Evolutionary conservation across 2,329 filamentous ascomycete genomes (phyloP), one percentile per base, ranked within the genome.

Genomic region (Ciborinia camelliae): DNA sequence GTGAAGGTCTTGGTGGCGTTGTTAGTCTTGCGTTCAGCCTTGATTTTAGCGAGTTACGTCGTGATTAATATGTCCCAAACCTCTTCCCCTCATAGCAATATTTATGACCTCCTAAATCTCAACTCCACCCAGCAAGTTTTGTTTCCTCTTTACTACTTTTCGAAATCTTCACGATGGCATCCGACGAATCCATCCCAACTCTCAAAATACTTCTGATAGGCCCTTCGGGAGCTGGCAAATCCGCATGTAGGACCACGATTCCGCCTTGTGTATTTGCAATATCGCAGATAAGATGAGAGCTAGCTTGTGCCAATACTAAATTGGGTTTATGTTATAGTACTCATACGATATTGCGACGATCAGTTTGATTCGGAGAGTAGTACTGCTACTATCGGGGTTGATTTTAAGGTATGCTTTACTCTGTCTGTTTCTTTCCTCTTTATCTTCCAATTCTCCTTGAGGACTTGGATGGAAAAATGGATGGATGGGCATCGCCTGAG

Each of bases 151-250:
- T 35, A 10, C 5, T 3, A 28, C 32, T 23, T n/a, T 20, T 50
- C 30, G 43, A 39, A 6, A 41, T 28, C 3, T 51, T 66, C 64
- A 67, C 62, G 35, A 80, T 81, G 77, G 76, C 78, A 50, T 80
- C 79, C 48, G 79, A 82, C 68, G 79, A 81, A 67, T 73, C 77
- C 26, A 73, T 82, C 32, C 80, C 80, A 30, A 79, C 80, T 12
- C 77, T 85, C 68, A 85, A 84, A 75, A 77, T 84, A 50, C 74
- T 85, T 62, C 78, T 85, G 70, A 82, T 85, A 73, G 83, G 83
- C 15, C 81, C 82, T 14, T 84, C 81, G 30, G 82, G 82, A 65
- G 82, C 80, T 23, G 83, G 83, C 48, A 85, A 85, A 75, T 83
- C 81, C 48, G 82, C 82, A 61, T 76, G 82, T 62, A 67, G 8